Evolutionary conservation across 352 stramenopile species (phyloP), one percentile per base, ranked within the genome.

Genomic region (Phytopythium sindhum): DNA sequence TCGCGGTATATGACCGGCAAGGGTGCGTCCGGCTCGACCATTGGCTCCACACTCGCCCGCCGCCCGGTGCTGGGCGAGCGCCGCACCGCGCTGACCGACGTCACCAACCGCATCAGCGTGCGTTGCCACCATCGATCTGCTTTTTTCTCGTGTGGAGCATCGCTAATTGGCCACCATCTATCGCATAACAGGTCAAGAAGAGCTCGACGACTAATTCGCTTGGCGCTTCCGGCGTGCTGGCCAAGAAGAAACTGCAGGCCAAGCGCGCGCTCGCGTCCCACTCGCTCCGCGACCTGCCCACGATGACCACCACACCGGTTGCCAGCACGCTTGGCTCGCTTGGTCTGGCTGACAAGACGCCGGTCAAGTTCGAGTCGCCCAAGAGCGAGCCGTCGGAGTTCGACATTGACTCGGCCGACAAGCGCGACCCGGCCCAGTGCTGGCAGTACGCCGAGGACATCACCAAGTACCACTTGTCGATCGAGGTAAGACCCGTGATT

Each of bases 381-480:
- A 62, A 69, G 15, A 57, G 50, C 24, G 67, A 69, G 33, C 68
- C 78, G 28, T 69, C 74, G 29, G 69, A 77, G 19, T 71, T 90
- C 48, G 87, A 94, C 61, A 94, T 95, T 63, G 86, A 95, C 51
- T 80, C 74, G 23, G 73, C 73, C n/a, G 81, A 93, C 68, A 89
- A 82, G 67, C 56, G 81, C 35, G 77, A 93, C 53, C 70, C 84
- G 10, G 74, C 70, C 0, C 62, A 72, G 47, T 90, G 78, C 71
- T 93, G 81, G 80, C 86, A 91, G 65, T 95, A 95, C 61, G 86
- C 86, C 12, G 83, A 88, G 48, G 86, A 93, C 57, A 89, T 95
- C 57, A 90, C 85, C 37, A 84, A 81, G 60, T 91, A 93, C 66
- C 83, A 95, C 31, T 63, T 95, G 35, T 72, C 83, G 42, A 68